A percentile compares a stretch with the other conserved stretches of the same genome.
Conservation (phyloP, 1,284 basidiomycete species). For the Boletus holoroseus region DNA sequence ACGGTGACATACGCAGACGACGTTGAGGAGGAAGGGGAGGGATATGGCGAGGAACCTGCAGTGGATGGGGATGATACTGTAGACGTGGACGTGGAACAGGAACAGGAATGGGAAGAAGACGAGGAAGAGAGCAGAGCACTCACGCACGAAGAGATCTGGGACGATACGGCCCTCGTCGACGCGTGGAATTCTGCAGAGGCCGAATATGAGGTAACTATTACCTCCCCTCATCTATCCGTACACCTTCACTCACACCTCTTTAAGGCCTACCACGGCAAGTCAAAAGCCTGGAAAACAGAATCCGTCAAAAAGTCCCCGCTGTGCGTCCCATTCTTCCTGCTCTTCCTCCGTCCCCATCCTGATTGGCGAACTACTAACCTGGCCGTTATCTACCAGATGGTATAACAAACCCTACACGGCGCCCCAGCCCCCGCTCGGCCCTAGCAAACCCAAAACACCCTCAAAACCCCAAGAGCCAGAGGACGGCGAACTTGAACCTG, state of each 20-base stretch:
- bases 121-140: constrained; percentile 52
- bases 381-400: constrained; percentile 46
- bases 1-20: constrained; percentile 2
- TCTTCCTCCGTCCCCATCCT: background rate
- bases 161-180: constrained; percentile 71
- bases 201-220: constrained; percentile 56
- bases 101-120: constrained; percentile 12
- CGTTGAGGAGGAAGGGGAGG: constrained; percentile 18
- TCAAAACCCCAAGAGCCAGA: constrained; percentile 10
- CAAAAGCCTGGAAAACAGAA: constrained; percentile 65
- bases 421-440: constrained; percentile 15
- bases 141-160: constrained; percentile 73
- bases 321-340: constrained; percentile 39
- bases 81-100: constrained; percentile 13
- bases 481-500: constrained; percentile 17
- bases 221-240: constrained; percentile 4
- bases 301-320: constrained; percentile 63
- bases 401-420: constrained; percentile 58
- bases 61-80: constrained; percentile 22
- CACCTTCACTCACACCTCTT: constrained; percentile 2
- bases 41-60: constrained; percentile 1
- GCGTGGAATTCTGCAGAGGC: constrained; percentile 78
- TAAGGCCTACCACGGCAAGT: constrained; percentile 62
- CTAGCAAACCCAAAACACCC: constrained; percentile 7
- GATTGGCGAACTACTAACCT: background rate